Evolutionary conservation across 2,329 filamentous ascomycete genomes (phyloP).

Genomic region (Colletotrichum lentis): DNA sequence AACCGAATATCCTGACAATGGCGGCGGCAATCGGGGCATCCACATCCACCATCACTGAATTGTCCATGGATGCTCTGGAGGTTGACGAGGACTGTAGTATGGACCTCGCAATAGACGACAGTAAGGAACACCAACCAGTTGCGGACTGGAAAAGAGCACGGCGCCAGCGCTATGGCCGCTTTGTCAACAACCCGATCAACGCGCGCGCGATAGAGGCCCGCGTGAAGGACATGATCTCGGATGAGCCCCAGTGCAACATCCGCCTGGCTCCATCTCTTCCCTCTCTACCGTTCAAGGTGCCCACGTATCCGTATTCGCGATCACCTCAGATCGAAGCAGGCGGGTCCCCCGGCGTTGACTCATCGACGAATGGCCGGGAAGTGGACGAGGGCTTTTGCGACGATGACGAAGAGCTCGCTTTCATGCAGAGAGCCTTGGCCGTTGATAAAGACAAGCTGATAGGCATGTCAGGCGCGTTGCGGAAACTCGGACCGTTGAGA

Average conservation of each 20-base stretch:
- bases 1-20: neutral
- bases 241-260: constrained; percentile 23
- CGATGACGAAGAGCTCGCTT: constrained; percentile 13
- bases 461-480: neutral
- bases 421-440: neutral
- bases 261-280: neutral
- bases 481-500: constrained; percentile 16
- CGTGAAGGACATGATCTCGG: constrained; percentile 26
- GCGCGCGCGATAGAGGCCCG: constrained; percentile 26
- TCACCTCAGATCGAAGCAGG: constrained; percentile 17
- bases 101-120: constrained; percentile 18
- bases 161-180: constrained; percentile 30
- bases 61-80: constrained; percentile 24
- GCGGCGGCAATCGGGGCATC: neutral
- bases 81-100: constrained; percentile 32
- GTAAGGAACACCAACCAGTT: constrained; percentile 22
- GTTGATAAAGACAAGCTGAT: constrained; percentile 3
- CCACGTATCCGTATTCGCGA: neutral
- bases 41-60: constrained; percentile 8
- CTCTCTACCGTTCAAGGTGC: neutral
- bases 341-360: neutral
- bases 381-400: constrained; percentile 35
- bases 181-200: constrained; percentile 31
- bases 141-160: constrained; percentile 33
- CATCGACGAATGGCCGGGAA: neutral